Base-by-base conservation (phyloP, 768 basidiomycete genomes). In the Kwoniella bestiolae region DNA sequence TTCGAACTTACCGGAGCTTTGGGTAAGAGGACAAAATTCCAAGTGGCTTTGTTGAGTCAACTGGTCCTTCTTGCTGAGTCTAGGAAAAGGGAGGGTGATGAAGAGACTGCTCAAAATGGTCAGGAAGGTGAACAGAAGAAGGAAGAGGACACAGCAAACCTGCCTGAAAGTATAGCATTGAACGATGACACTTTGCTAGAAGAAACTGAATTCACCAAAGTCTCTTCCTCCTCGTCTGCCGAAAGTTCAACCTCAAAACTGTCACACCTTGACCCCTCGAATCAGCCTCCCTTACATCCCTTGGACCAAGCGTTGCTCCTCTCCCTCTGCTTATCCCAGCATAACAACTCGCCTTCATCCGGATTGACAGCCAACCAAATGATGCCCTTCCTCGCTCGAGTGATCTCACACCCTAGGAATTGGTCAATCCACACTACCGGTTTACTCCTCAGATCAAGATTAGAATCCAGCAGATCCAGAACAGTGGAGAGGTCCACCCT, bases 351-450 rank as follows among this genome's bases (percentile, higher is more conserved):
- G 2, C 94, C 94, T 18, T 83, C 85, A 50, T 91, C 95, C 81
- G 95, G 94, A 12, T 86, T 99, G 58, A 96, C 94, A 29, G 85
- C 86, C 56, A 91, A 92, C 73, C 94, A 98, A 77, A 94, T 98
- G 90, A 80, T 87, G 2, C 91, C 96, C 12, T 98, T 95, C 84
- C 87, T 98, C 63, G 81, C 88, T 12, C 90, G 95, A 38, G 92
- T 97, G 38, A 86, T 98, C 69, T 84, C 88, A 1, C 92, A 97
- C 77, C 92, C 94, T 1, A 66, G 77, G 0, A 98, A 97, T 80
- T 99, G 96, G 96, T 90, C 92, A 5, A 85, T 98, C 31, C 92
- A 98, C 82, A 95, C 94, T 38, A 95, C 94, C 88, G 94, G 93
- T 29, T 88, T 98, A 57, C 86, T 99, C 55, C 87, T 97, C 28